Base-by-base conservation (phyloP, 2,329 filamentous ascomycete species). In the Arthroderma sp. region DNA sequence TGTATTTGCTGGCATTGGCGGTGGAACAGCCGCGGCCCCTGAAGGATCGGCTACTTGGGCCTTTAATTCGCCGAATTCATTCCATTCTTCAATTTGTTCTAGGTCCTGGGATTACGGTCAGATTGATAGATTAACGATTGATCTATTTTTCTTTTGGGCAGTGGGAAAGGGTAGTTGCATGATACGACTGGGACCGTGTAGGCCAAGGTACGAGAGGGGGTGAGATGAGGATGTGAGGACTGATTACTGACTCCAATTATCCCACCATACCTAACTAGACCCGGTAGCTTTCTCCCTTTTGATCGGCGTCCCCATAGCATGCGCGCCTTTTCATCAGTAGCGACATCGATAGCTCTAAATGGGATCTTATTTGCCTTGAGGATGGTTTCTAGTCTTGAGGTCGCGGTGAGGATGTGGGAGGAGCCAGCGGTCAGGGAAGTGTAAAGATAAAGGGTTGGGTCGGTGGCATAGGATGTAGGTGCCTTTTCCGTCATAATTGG, bases 11-110 rank as follows among this genome's bases (percentile, higher is more conserved):
- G 58, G 51, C 28, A 54, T 59, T 34, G 51, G 46, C 34, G 57
- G 40, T 7, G 55, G 49, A 27, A 54, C 48, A 38, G 48, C 50
- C 27, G 53, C 45, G 29, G 50, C 53, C 2, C 53, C 37, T 27
- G 50, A 44, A 7, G 29, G 54, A 48, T 30, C 55, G 49, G 44
- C 63, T 55, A 96, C 78, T 56, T 89, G 83, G 65, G 89, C 78
- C 63, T 87, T 86, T 49, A 98, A 76, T 67, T 96, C 89, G 65
- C 87, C 87, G 65, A 93, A 95, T 63, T 98, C 91, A 69, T 98
- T 98, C 91, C 89, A 96, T 61, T 98, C 91, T 66, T 98, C 91
- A 51, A 96, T 79, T 64, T 96, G 82, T 51, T 89, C 83, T 41
- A 95, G 74, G 61, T 95, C 91, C 88, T 95, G 36, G 41, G 15